These are phyloP conservation scores for Paspalum vaginatum DNA, from an alignment of 176 grass and related monocot genomes.

Conservation along the genomic window DNA sequence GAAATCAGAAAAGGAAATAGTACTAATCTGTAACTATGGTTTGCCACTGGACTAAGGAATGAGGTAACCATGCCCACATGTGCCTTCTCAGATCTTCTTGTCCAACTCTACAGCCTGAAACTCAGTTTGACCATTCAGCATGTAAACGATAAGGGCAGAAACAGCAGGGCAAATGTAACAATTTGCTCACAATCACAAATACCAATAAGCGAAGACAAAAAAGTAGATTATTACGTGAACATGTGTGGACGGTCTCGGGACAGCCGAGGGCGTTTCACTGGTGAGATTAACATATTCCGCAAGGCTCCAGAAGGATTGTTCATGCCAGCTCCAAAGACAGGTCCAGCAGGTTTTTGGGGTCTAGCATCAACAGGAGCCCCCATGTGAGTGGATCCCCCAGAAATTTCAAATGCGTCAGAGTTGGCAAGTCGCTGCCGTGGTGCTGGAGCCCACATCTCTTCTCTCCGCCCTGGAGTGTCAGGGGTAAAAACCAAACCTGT, in stretches of 20 bases:
- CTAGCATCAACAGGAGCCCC: conserved; percentile 44
- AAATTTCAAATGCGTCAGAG: conserved; percentile 50
- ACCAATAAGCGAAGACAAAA: background rate
- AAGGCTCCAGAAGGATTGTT: conserved; percentile 59
- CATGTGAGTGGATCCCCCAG: conserved; percentile 37
- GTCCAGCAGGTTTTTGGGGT: conserved; percentile 30
- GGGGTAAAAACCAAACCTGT: conserved; percentile 58
- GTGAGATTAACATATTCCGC: conserved; percentile 70
- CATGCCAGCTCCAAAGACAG: conserved; percentile 53
- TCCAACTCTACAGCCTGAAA: conserved; percentile 52
- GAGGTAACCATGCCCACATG: background rate
- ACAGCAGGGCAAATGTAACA: background rate
- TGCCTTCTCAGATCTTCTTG: background rate
- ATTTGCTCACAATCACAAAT: background rate
- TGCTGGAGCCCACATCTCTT: conserved; percentile 53
- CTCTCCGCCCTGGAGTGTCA: conserved; percentile 65
- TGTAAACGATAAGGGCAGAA: background rate
- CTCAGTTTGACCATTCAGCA: conserved; percentile 32
- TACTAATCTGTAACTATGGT: background rate
- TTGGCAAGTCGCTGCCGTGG: conserved; percentile 33
- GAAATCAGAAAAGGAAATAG: background rate
- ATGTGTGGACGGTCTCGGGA: conserved; percentile 46
- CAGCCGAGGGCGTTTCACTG: conserved; percentile 60
- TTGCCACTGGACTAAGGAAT: background rate
- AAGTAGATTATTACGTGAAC: conserved; percentile 54